phyloP scores from a whole-genome alignment of 2,329 filamentous ascomycete genomes.

The Ascochyta koolunga region DNA sequence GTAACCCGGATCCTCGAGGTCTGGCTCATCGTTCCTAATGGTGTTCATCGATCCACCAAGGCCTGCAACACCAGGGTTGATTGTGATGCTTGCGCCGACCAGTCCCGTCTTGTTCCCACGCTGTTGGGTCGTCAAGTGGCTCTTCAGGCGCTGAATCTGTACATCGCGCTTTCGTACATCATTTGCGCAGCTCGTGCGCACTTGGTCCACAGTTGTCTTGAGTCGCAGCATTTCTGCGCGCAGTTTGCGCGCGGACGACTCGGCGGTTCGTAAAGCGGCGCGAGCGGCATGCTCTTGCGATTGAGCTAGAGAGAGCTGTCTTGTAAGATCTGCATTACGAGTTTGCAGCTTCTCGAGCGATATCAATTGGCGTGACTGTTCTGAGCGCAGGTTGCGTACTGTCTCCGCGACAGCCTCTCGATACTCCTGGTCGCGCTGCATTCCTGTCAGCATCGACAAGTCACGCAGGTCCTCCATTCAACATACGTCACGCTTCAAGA shows the following conservation, averaged over 20 bases:
- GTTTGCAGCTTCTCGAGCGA: slow-evolving; percentile 67
- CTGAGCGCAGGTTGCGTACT: slow-evolving; percentile 75
- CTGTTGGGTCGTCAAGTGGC: slow-evolving; percentile 74
- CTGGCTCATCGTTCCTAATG: slow-evolving; percentile 62
- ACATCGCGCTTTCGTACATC: slow-evolving; percentile 90
- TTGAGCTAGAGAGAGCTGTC: slow-evolving; percentile 64
- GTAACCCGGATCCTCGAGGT: slow-evolving; percentile 64
- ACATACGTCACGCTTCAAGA: slow-evolving; percentile 84
- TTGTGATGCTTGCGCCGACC: slow-evolving; percentile 56
- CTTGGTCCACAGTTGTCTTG: slow-evolving; percentile 80
- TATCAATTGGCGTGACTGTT: slow-evolving; percentile 73
- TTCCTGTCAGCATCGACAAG: slow-evolving; percentile 14
- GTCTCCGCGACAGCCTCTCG: slow-evolving; percentile 81
- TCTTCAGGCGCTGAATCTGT: slow-evolving; percentile 87
- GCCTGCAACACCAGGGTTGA: slow-evolving; percentile 46
- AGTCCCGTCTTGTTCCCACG: slow-evolving; percentile 55
- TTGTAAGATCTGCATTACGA: slow-evolving; percentile 62
- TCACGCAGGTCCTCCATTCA: background rate
- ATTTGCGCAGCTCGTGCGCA: slow-evolving; percentile 84
- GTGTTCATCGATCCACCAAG: slow-evolving; percentile 30
- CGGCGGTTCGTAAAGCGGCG: slow-evolving; percentile 73
- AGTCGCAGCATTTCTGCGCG: slow-evolving; percentile 83
- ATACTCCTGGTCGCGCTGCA: slow-evolving; percentile 84
- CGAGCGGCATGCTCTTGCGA: slow-evolving; percentile 74
- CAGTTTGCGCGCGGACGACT: slow-evolving; percentile 74